These are phyloP conservation scores for Tylopilus subfusipes DNA, from an alignment of 768 basidiomycete genomes.

Conservation along the genomic window DNA sequence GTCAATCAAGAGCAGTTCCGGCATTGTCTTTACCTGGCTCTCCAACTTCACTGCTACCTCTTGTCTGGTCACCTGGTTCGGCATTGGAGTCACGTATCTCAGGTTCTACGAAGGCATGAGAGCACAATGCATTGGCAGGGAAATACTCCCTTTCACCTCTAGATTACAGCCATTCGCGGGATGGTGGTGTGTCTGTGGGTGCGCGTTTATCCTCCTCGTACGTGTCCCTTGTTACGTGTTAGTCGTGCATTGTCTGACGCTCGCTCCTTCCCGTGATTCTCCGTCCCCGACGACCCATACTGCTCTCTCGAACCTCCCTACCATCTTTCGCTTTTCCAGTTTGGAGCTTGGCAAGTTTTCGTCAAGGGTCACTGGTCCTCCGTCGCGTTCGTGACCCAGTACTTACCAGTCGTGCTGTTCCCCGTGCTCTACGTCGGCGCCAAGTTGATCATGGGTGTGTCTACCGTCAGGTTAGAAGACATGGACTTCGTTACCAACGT, in stretches of 20 bases:
- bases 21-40: conserved; percentile 43
- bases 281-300: too few species aligned
- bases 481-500: conserved; percentile 6
- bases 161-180: conserved; percentile 39
- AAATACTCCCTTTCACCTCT: conserved; percentile 42
- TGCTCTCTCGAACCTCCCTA: too few species aligned
- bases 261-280: too few species aligned
- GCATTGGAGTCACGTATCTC: conserved; percentile 47
- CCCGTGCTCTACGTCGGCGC: conserved; percentile 41
- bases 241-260: conserved; percentile 15
- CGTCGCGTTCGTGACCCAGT: not conserved
- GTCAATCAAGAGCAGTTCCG: conserved; percentile 35
- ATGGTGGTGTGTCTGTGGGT: conserved; percentile 23
- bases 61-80: conserved; percentile 45
- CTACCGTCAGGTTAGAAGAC: too few species aligned
- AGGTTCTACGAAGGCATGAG: conserved; percentile 45
- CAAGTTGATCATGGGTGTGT: not conserved
- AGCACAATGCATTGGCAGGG: conserved; percentile 46
- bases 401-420: conserved; percentile 42
- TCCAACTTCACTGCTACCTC: conserved; percentile 34
- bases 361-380: not conserved
- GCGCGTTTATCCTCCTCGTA: conserved; percentile 36
- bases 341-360: not conserved
- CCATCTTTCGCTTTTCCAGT: too few species aligned
- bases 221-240: conserved; percentile 47